These are phyloP conservation scores for Heliamphora pulchella DNA, from an alignment of 179 eudicot species.

Conservation along the genomic window DNA sequence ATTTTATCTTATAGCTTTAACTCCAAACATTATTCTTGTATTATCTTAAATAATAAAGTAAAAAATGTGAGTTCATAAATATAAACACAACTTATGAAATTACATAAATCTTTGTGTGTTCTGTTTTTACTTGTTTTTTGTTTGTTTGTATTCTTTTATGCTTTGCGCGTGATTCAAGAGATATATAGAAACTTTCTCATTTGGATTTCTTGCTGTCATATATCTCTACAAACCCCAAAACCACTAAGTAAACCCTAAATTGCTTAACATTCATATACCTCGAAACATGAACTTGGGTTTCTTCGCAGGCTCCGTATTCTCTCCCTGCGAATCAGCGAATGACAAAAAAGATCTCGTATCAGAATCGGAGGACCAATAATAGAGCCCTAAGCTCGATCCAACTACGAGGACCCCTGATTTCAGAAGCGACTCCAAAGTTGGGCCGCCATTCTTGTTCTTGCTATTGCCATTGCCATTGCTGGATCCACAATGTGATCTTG, in stretches of 20 bases:
- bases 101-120: too few relatives aligned
- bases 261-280: conserved; percentile 27
- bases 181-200: too few relatives aligned
- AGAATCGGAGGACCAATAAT: conserved; percentile 22
- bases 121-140: too few relatives aligned
- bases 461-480: not conserved
- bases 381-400: conserved; percentile 48
- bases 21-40: too few relatives aligned
- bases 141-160: too few relatives aligned
- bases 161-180: too few relatives aligned
- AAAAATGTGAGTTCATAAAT: too few relatives aligned
- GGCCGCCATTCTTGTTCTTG: not conserved
- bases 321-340: conserved; percentile 39
- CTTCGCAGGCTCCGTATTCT: conserved; percentile 23
- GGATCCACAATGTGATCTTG: conserved; percentile 10
- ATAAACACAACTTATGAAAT: too few relatives aligned
- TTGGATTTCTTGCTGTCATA: too few relatives aligned
- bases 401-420: conserved; percentile 31
- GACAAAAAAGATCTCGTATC: conserved; percentile 24
- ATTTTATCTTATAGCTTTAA: too few relatives aligned
- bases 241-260: not conserved
- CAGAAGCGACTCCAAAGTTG: conserved; percentile 12
- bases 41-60: too few relatives aligned
- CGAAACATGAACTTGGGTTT: conserved; percentile 41
- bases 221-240: not conserved